Conservation (phyloP, 2,329 filamentous ascomycete species). For the Aspergillus brunneoviolaceus region DNA sequence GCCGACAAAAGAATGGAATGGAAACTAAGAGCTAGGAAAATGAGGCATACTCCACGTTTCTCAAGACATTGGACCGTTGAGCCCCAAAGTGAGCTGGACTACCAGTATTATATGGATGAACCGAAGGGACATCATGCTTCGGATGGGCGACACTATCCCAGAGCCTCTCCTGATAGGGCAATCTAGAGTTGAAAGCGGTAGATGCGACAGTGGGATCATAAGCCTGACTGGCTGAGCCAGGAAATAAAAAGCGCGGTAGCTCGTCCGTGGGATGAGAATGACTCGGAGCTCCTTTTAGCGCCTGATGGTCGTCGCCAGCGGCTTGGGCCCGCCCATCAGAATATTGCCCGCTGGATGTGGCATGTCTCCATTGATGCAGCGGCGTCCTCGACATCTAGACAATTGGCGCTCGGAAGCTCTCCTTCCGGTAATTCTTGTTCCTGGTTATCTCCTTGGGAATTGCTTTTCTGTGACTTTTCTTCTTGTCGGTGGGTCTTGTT, state of each 20-base stretch:
- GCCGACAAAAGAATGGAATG: constrained; percentile 16
- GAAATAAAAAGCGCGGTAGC: constrained; percentile 25
- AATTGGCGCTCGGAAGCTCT: constrained; percentile 9
- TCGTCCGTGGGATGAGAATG: constrained; percentile 22
- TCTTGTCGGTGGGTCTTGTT: background rate
- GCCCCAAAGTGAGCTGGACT: constrained; percentile 19
- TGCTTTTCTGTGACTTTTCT: background rate
- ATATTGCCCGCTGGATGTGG: constrained; percentile 24
- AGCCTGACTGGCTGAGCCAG: constrained; percentile 18
- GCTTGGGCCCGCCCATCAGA: constrained; percentile 18
- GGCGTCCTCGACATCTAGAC: constrained; percentile 35
- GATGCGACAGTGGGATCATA: constrained; percentile 20
- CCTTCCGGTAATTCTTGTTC: background rate
- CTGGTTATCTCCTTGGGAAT: background rate
- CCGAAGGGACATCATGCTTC: constrained; percentile 24
- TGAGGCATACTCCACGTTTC: constrained; percentile 17
- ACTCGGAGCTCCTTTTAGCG: constrained; percentile 18
- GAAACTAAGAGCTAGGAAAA: constrained; percentile 22
- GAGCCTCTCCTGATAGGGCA: constrained; percentile 18
- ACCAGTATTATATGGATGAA: constrained; percentile 20
- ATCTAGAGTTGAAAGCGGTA: constrained; percentile 14
- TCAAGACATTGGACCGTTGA: constrained; percentile 20
- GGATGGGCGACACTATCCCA: constrained; percentile 21
- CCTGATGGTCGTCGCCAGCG: constrained; percentile 16
- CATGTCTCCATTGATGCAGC: constrained; percentile 28